Evolutionary conservation across 306 rosid genomes (phyloP).

Genomic region (Quercus dentata): DNA sequence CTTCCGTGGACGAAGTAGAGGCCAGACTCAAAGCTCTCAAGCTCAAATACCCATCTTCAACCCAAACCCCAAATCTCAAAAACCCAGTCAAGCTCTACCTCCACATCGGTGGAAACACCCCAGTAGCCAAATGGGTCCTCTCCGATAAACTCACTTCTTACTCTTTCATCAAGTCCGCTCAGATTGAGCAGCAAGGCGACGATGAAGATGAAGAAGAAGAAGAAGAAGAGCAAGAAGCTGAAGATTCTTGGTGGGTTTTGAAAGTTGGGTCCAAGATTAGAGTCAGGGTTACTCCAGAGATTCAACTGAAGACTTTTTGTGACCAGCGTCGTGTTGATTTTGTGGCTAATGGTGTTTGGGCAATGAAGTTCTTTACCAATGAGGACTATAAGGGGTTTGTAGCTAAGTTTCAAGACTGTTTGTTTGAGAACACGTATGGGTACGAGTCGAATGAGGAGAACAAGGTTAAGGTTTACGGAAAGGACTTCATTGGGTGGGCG

Average conservation of each 20-base stretch:
- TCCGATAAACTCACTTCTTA: conserved; percentile 68
- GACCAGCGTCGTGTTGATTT: conserved; percentile 85
- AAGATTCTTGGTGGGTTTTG: conserved; percentile 58
- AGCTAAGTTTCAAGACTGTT: conserved; percentile 49
- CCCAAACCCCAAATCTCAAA: conserved; percentile 41
- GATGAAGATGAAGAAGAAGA: conserved; percentile 42
- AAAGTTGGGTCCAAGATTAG: conserved; percentile 64
- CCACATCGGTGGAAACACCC: conserved; percentile 75
- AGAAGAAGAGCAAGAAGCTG: conserved; percentile 34
- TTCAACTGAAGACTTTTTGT: conserved; percentile 62
- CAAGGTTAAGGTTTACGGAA: conserved; percentile 77
- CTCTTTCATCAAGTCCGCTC: conserved; percentile 46
- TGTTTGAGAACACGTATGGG: conserved; percentile 78
- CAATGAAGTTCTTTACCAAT: conserved; percentile 65
- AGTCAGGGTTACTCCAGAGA: conserved; percentile 46
- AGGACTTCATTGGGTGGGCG: conserved; percentile 88
- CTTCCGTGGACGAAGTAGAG: conserved; percentile 73
- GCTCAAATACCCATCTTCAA: conserved; percentile 60
- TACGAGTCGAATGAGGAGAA: conserved; percentile 64
- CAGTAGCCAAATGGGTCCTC: conserved; percentile 81
- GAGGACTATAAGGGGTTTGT: conserved; percentile 58
- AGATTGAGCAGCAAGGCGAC: conserved; percentile 12
- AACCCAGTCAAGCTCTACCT: conserved; percentile 84
- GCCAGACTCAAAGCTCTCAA: conserved; percentile 79
- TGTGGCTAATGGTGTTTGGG: conserved; percentile 89